Percentiles rank a stretch among this genome's conserved stretches.
phyloP scores from a whole-genome alignment of 2,329 filamentous ascomycete species.

The Penicillium hesseltinei region DNA sequence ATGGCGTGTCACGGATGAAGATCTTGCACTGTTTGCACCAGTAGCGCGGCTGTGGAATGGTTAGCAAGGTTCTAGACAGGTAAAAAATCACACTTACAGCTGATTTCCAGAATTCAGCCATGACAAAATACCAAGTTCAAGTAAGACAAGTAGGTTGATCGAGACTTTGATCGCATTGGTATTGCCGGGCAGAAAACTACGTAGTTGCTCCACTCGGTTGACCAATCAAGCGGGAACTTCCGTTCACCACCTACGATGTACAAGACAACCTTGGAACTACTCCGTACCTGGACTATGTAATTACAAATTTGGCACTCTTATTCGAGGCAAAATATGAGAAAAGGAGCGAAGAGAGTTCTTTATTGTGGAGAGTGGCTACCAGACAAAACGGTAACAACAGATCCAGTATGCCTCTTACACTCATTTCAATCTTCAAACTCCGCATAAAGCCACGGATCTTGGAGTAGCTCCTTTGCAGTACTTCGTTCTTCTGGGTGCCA shows the following conservation, averaged over 20 bases:
- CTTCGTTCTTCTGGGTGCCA: constrained; percentile 32
- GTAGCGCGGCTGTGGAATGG: constrained; percentile 66
- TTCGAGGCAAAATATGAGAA: neutral
- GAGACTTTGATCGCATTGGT: neutral
- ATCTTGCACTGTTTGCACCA: constrained; percentile 97
- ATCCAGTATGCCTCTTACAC: neutral
- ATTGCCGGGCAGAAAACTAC: neutral
- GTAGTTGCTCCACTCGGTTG: neutral
- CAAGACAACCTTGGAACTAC: neutral
- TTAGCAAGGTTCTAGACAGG: constrained; percentile 19
- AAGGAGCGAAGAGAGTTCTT: neutral
- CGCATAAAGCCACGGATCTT: constrained; percentile 33
- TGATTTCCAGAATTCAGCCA: constrained; percentile 99
- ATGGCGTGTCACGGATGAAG: constrained; percentile 87
- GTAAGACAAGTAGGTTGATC: neutral
- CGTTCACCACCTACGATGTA: neutral
- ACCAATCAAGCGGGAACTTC: neutral
- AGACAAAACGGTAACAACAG: neutral
- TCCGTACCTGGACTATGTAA: too few relatives aligned
- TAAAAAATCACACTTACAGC: constrained; percentile 55
- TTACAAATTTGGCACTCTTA: neutral
- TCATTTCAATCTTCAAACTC: neutral
- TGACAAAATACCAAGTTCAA: constrained; percentile 38
- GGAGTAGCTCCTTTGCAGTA: constrained; percentile 31
- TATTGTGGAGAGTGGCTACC: too few relatives aligned